Percentiles rank a stretch among this genome's conserved stretches.
Conservation (phyloP, 1,284 basidiomycete species). For the Erythrobasidium hasegawianum region DNA sequence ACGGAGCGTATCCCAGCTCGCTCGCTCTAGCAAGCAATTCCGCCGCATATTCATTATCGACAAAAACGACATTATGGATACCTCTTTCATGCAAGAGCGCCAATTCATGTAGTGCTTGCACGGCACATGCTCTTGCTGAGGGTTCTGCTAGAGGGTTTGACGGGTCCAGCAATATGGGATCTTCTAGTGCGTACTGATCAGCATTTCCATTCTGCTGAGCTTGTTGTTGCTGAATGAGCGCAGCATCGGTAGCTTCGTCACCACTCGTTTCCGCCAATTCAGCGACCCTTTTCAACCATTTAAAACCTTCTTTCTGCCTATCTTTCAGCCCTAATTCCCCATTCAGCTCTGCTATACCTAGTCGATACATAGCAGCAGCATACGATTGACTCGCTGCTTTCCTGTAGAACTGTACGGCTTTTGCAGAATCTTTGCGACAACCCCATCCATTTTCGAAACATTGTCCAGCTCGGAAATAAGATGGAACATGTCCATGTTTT, state of each 20-base stretch:
- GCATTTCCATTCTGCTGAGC: background rate
- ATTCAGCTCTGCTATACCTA: constrained; percentile 93
- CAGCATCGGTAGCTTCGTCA: background rate
- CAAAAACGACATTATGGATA: constrained; percentile 92
- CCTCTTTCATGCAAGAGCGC: constrained; percentile 90
- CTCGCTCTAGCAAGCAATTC: constrained; percentile 92
- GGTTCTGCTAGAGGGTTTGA: constrained; percentile 35
- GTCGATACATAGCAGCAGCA: constrained; percentile 92
- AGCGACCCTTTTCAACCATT: constrained; percentile 95
- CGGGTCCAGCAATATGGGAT: constrained; percentile 38
- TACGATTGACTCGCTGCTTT: constrained; percentile 89
- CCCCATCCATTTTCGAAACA: constrained; percentile 99
- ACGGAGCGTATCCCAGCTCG: constrained; percentile 93
- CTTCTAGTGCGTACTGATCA: background rate
- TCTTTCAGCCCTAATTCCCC: constrained; percentile 80
- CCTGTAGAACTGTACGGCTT: constrained; percentile 88
- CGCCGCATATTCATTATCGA: constrained; percentile 90
- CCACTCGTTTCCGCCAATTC: constrained; percentile 64
- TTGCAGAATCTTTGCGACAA: constrained; percentile 82
- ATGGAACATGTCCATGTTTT: constrained; percentile 97
- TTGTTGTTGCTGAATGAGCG: background rate
- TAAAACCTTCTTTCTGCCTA: constrained; percentile 90
- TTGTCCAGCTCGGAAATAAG: constrained; percentile 89
- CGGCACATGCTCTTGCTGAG: constrained; percentile 46
- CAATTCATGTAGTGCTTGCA: constrained; percentile 95